phyloP scores from a whole-genome alignment of 1,284 basidiomycete genomes.

The Cystobasidiaceae sp. region DNA sequence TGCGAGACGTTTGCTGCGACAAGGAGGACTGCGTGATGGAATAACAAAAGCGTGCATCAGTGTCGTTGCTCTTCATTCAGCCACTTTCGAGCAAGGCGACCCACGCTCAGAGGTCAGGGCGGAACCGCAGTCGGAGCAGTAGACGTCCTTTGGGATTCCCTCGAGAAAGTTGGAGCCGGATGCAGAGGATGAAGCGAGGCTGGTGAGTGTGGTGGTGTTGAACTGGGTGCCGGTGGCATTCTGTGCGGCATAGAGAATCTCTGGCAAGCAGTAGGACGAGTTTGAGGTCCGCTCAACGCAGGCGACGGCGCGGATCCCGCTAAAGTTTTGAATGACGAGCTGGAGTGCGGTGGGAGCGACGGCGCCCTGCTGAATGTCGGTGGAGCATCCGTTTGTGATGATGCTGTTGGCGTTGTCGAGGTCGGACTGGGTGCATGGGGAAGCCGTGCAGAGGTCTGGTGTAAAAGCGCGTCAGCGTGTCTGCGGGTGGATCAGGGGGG shows the following conservation, averaged over 20 bases:
- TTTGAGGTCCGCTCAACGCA: conserved; percentile 18
- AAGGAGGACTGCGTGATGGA: not conserved
- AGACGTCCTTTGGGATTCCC: not conserved
- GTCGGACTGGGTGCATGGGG: conserved; percentile 3
- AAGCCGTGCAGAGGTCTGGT: conserved; percentile 9
- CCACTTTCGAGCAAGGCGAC: not conserved
- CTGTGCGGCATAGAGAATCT: conserved; percentile 12
- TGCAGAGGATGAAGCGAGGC: not conserved
- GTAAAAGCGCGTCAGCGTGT: too few relatives aligned
- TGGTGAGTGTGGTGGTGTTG: not conserved
- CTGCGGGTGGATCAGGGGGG: not conserved
- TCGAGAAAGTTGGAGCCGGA: not conserved
- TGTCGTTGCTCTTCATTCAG: not conserved
- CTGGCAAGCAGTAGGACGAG: conserved; percentile 22
- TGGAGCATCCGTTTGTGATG: conserved; percentile 4
- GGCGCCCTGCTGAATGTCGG: not conserved
- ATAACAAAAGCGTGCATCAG: not conserved
- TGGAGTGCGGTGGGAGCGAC: not conserved
- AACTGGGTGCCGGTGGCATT: conserved; percentile 24
- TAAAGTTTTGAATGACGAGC: conserved; percentile 6
- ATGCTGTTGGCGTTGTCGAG: not conserved
- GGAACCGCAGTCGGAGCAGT: conserved; percentile 27
- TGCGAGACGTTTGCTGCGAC: conserved; percentile 12
- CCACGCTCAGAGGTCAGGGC: conserved; percentile 21
- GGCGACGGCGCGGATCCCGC: not conserved